Evolutionary conservation across 2,329 filamentous ascomycete genomes (phyloP), one percentile per base, ranked within the genome.

Genomic region (Aspergillus neoniger): DNA sequence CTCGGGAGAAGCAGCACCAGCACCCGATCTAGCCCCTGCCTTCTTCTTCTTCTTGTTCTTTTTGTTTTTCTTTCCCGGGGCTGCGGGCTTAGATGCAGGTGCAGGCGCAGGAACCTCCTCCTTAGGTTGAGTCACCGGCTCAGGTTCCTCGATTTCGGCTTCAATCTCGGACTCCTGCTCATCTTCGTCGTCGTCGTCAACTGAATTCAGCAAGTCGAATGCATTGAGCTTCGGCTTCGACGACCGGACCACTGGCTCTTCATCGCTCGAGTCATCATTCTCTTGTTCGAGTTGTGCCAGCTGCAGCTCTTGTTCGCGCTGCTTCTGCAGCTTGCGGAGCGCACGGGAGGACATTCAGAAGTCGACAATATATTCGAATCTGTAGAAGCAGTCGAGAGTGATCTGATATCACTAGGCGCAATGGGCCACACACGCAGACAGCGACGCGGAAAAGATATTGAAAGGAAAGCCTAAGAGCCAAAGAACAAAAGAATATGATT

Each of bases 31-130:
- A 15, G 73, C 73, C 67, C 80, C 82, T 66, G 81, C 83, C 74
- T 85, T 85, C 71, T 86, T 88, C 69, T 82, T 84, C 67, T 86
- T 87, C 72, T 88, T 89, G 72, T 83, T 86, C 63, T 80, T 77
- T 81, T 84, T 75, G 57, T 72, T 77, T 63, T 66, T 70, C 59
- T 74, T 79, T 36, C 62, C 52, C 59, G 62, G 55, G 50, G 61
- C 61, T 61, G 67, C n/a, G 47, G 64, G 57, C 60, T 71, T 65
- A 15, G 32, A 5, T 38, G 64, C 53, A 1, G 32, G 32, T 38
- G 64, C 53, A 1, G 71, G 57, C 9, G 61, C 58, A 21, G 67
- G 55, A 36, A 64, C 62, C 44, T 70, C 59, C n/a, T 63, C 59
- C n/a, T 63, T 47, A 9, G 57, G 51, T 52, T 66, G 59, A 32